Evolutionary conservation across 2,329 filamentous ascomycete genomes (phyloP), one percentile per base, ranked within the genome.

Genomic region (Basipetospora sp.): DNA sequence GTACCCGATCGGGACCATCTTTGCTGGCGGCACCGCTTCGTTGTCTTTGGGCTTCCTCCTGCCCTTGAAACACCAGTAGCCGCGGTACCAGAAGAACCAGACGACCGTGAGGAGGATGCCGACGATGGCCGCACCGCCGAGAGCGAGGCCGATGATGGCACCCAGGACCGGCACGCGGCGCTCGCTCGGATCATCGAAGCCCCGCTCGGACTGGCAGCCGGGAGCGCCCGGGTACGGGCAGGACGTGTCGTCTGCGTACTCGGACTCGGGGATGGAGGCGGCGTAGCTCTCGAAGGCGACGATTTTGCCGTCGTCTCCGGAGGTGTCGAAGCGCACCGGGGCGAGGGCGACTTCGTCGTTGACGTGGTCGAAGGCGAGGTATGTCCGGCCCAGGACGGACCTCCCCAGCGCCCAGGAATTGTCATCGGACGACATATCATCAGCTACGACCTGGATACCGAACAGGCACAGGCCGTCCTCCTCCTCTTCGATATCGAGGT

Each of bases 341-440:
- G 78, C 80, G 22, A 85, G 57, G 2, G 74, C 77, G 45, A 85
- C 75, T 55, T 80, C 65, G 51, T 83, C 74, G 53, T 80, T 82
- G 19, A 64, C 70, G 16, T 84, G 62, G 51, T 85, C 79, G 51
- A 81, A 85, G 8, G 85, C 80, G 10, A 83, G 68, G 46, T 86
- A 86, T 0, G 80, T 79, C 25, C 69, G 74, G 37, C 70, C 64
- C 19, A 75, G 52, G 48, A 76, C 74, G 0, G 64, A 69, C 46
- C 73, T 69, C 31, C 71, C 71, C 9, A 75, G 60, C 29, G 74
- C 53, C 44, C 55, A 70, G 43, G 26, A 14, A 11, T n/a, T 16
- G 15, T 32, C n/a, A n/a, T n/a, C n/a, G n/a, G n/a, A n/a, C n/a
- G n/a, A n/a, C n/a, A n/a, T 16, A 25, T 25, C 22, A 11, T 6